Evolutionary conservation across 257 asterid genomes (phyloP), one percentile per base, ranked within the genome.

Genomic region (Ajuga chamaepitys): DNA sequence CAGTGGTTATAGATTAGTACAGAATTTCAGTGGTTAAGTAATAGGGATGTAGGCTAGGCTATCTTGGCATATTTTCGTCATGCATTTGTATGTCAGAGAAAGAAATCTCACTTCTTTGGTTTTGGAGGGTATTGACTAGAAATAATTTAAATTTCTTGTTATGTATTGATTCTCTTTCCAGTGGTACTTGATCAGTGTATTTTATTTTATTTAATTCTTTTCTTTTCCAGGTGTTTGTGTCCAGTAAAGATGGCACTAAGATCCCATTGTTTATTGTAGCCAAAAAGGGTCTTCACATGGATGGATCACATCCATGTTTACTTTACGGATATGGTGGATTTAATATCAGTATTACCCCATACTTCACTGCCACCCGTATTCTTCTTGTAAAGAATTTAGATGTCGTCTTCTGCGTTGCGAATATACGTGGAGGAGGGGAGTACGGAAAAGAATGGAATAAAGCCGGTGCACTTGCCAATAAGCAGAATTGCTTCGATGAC

Each of bases 391-490:
- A 78, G 70, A 88, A 94, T 75, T 76, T 94, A 78, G 89, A 82
- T 70, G 80, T 58, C 50, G 82, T 94, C 55, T 75, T 80, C 77
- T 90, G 96, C 82, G 16, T 86, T 42, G 96, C 95, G 21, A 94
- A 94, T 70, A 89, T 94, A 75, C 95, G 99, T 38, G 99, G 99
- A 34, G 99, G 99, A 37, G 97, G 96, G 28, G 99, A 90, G 70
- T 90, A 94, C 67, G 99, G 99, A 67, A 95, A 90, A 72, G 99
- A 90, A 74, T 94, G 99, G 97, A 96, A 90, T 74, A 94, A 88
- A 82, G 87, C 88, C 58, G 99, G 97, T 59, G 48, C 93, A 5
- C 95, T 94, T 72, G 82, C 82, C 5, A 78, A 73, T 75, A 94
- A 94, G 78, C 96, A 94, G 79, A 94, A 94, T 71, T 85, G 95